Base-by-base conservation (phyloP, 495 filamentous ascomycete species). In the Penicillium longicatenatum region DNA sequence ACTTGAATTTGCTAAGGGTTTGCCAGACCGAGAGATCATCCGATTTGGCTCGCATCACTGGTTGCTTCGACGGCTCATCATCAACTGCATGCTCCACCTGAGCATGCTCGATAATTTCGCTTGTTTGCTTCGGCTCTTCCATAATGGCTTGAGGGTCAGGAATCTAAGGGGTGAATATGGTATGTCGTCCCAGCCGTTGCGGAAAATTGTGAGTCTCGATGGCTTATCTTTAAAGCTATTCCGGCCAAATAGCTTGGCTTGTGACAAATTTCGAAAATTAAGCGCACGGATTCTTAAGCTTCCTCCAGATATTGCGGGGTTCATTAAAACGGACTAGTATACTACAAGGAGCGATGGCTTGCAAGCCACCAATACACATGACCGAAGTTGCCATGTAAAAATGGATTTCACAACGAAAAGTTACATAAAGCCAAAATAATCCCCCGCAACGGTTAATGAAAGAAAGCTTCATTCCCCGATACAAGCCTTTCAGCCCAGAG, bases 1-100 rank as follows among this genome's bases (percentile, higher is more conserved):
- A 45, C 22, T 69, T 72, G 58, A 68, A 73, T 55, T 57, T 51
- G 17, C 29, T 22, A 11, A 61, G 63, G 31, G 55, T 69, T 42
- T 72, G 60, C 69, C 67, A 73, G 20, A 75, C 53, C 35, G 61
- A 53, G 8, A 73, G 59, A 44, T 73, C 69, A 44, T 75, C 72
- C 19, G 45, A 56, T 7, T 63, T 63, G 11, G 67, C 63, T 9
- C 72, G 67, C 70, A 75, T 73, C 0, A 62, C 29, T 19, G 55
- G 55, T 1, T 39, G 45, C 20, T 61, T 61, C 10, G 20, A 17
- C 11, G 59, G 46, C 2, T 39, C 29, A 39, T 39, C 6, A 4
- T 17, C 37, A 39, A 39, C 14, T 9, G 4, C 3, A 12, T 35
- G 10, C 8, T 35, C 31, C 31, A 14, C 31, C 0, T 35, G 31